Base-by-base conservation (phyloP, 2,329 filamentous ascomycete genomes). In the Venturia asperata region DNA sequence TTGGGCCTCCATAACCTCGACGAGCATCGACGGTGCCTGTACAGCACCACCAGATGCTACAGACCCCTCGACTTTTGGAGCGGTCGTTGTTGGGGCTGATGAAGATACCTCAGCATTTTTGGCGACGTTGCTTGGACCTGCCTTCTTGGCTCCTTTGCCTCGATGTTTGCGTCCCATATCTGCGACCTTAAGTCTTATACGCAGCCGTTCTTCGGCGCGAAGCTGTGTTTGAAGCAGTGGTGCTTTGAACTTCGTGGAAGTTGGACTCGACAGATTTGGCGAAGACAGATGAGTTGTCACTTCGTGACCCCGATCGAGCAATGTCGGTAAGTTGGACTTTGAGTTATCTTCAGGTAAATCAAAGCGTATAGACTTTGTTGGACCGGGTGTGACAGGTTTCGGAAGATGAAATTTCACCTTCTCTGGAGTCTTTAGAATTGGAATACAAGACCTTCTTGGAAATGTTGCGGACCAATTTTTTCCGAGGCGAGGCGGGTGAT, bases 151-250 rank as follows among this genome's bases (percentile, higher is more conserved):
- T 42, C 19, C 56, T 61, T 61, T 61, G 56, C 56, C 30, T 39
- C 21, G 19, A 34, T 61, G 39, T 13, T 39, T 61, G 19, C 39
- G 34, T 42, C 24, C 56, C 56, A 61, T 61, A 6, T 61, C 56
- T 39, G n/a, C 34, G 7, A 39, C 1, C 17, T 13, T 45, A 6
- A 41, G 17, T 11, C 17, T 43, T 21, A 49, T 13, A 52, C 47
- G 47, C 30, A 24, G 37, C 11, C 43, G 17, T 47, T 55, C 34
- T 61, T 64, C 27, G 63, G 63, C 63, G 11, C 63, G 45, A 30
- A 64, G 21, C 13, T 64, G 63, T 6, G 63, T 64, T 13, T 24
- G 27, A 15, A 64, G 63, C n/a, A 64, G n/a, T 10, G 63, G 63
- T 15, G 47, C 63, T 42, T 43, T 21, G 19, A 37, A 11, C 34